Conservation (phyloP, 768 basidiomycete species). For the Phlebiopsis gigantea region DNA sequence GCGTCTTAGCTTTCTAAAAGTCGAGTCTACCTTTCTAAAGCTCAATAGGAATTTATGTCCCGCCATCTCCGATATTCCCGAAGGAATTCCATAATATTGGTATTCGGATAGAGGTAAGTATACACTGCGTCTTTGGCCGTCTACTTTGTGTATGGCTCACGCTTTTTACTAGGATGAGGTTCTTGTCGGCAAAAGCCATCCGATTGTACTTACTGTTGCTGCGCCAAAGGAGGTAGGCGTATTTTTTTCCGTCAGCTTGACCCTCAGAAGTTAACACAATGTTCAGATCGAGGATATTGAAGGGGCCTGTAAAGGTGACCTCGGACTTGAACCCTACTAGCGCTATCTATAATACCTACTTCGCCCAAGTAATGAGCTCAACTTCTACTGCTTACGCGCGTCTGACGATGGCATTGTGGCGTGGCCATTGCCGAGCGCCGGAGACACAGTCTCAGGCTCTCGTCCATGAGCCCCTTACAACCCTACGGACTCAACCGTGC, state of each 20-base stretch:
- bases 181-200: slow-evolving; percentile 55
- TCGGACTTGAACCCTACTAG: slow-evolving; percentile 55
- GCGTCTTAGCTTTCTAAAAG: too few relatives aligned
- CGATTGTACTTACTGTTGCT: slow-evolving; percentile 57
- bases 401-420: background rate
- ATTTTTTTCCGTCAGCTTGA: background rate
- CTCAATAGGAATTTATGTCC: slow-evolving; percentile 76
- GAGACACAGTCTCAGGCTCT: too few relatives aligned
- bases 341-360: background rate
- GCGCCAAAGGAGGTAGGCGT: slow-evolving; percentile 79
- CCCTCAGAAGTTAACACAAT: too few relatives aligned
- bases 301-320: slow-evolving; percentile 68
- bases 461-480: too few relatives aligned
- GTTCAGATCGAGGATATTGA: slow-evolving; percentile 67
- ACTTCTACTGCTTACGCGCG: background rate
- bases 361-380: background rate
- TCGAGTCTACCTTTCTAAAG: too few relatives aligned
- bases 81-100: slow-evolving; percentile 87
- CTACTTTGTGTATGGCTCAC: slow-evolving; percentile 8
- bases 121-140: background rate
- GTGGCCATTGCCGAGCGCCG: background rate
- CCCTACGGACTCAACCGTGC: too few relatives aligned
- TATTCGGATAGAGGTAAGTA: slow-evolving; percentile 78
- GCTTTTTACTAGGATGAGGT: slow-evolving; percentile 58
- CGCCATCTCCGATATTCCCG: slow-evolving; percentile 72